Conservation (phyloP, 164 flowering plant genomes). For the Platanus orientalis region DNA sequence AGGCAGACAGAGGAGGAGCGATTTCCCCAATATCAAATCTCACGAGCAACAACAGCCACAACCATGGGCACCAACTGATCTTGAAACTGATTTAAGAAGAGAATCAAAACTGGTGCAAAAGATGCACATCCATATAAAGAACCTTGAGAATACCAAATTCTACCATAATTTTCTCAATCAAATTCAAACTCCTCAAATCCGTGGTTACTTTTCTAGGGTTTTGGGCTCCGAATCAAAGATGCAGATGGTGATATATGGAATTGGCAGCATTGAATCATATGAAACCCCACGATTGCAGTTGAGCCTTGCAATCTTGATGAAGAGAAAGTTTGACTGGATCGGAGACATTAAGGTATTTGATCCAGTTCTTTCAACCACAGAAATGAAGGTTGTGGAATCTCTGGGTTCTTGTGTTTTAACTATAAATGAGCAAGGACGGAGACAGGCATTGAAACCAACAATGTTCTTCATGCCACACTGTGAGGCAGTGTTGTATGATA, state of each 20-base stretch:
- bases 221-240: constrained; percentile 31
- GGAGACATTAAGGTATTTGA: constrained; percentile 76
- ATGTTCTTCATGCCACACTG: constrained; percentile 94
- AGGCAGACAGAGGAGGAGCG: constrained; percentile 37
- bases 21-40: constrained; percentile 14
- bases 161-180: too few relatives aligned
- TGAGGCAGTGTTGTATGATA: constrained; percentile 69
- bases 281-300: constrained; percentile 72
- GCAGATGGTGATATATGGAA: constrained; percentile 85
- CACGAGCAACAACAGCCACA: constrained; percentile 8
- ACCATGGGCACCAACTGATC: constrained; percentile 58
- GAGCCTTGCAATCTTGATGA: constrained; percentile 63
- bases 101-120: constrained; percentile 43
- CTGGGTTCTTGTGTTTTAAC: constrained; percentile 59
- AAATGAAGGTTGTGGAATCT: constrained; percentile 50
- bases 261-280: constrained; percentile 79
- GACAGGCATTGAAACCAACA: constrained; percentile 53
- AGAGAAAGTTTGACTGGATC: constrained; percentile 58
- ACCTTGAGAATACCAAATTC: constrained; percentile 15
- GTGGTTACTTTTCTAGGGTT: constrained; percentile 24
- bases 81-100: constrained; percentile 29
- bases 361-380: constrained; percentile 70
- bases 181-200: too few relatives aligned
- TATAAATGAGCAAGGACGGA: constrained; percentile 64
- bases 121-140: constrained; percentile 42